These are phyloP conservation scores for Barnettozyma wickerhamii DNA, from an alignment of 805 yeast genomes.

Conservation along the genomic window DNA sequence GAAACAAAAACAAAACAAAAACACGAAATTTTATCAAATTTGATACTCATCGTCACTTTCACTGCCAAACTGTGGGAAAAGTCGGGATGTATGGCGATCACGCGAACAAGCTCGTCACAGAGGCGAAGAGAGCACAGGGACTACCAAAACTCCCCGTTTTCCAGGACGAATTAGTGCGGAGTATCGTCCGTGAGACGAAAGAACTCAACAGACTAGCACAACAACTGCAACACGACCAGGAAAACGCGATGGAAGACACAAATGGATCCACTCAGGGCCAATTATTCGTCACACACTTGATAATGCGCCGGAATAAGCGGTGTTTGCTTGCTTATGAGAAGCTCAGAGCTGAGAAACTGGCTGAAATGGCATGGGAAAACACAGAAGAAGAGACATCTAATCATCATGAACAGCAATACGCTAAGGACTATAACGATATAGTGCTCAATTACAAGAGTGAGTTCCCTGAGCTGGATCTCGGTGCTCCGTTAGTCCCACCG, in stretches of 20 bases:
- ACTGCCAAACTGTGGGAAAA: too few species aligned
- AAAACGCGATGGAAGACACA: constrained; percentile 38
- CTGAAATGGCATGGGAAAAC: constrained; percentile 68
- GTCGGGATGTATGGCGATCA: constrained; percentile 90
- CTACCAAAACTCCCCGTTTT: constrained; percentile 65
- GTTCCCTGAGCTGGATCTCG: constrained; percentile 77
- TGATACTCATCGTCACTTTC: too few species aligned
- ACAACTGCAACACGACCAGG: constrained; percentile 32
- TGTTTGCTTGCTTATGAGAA: constrained; percentile 82
- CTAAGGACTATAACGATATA: constrained; percentile 64
- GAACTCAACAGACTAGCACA: constrained; percentile 59
- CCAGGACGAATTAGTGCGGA: constrained; percentile 66
- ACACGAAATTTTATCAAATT: too few species aligned
- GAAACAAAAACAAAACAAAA: not conserved
- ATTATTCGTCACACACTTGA: constrained; percentile 51
- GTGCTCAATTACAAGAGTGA: constrained; percentile 73
- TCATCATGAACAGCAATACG: constrained; percentile 77
- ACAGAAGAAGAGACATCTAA: constrained; percentile 55
- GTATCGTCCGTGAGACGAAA: constrained; percentile 64
- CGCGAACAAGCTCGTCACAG: constrained; percentile 77
- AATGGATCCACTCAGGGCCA: constrained; percentile 43
- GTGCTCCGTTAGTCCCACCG: constrained; percentile 91
- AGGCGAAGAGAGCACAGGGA: constrained; percentile 74
- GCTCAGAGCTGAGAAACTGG: constrained; percentile 63
- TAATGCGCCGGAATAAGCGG: constrained; percentile 85